These are phyloP conservation scores for Xylaria longipes DNA, from an alignment of 495 filamentous ascomycete species.

Conservation along the genomic window DNA sequence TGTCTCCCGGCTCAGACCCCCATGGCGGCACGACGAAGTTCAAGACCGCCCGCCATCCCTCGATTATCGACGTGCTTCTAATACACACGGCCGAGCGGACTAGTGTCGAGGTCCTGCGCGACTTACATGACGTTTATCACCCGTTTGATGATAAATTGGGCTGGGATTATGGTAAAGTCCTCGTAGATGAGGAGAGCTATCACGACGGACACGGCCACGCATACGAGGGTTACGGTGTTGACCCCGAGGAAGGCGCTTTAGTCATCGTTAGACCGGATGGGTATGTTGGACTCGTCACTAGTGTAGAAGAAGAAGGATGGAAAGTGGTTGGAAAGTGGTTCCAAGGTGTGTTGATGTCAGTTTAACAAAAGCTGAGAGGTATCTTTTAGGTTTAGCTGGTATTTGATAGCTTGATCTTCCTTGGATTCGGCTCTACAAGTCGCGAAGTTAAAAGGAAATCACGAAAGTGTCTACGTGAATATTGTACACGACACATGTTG, in stretches of 20 bases:
- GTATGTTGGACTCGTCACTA: conserved; percentile 64
- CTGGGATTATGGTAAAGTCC: conserved; percentile 70
- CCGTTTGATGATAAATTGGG: conserved; percentile 62
- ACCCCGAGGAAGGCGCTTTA: conserved; percentile 63
- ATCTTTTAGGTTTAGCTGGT: background rate
- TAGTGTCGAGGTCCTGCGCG: conserved; percentile 56
- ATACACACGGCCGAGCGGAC: conserved; percentile 59
- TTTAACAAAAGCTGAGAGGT: background rate
- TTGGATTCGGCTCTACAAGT: background rate
- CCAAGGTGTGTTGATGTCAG: conserved; percentile 22
- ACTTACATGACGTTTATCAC: conserved; percentile 61
- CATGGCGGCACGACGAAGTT: conserved; percentile 29
- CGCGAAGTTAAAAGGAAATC: background rate
- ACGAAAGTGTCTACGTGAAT: background rate
- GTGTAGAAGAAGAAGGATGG: conserved; percentile 52
- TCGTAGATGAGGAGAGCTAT: conserved; percentile 66
- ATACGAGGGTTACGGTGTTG: conserved; percentile 68
- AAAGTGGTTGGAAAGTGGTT: conserved; percentile 39
- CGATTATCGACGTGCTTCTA: conserved; percentile 63
- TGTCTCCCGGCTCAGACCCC: conserved; percentile 28
- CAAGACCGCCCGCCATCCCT: conserved; percentile 48
- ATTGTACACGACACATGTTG: background rate
- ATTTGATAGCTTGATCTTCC: background rate
- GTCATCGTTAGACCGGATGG: conserved; percentile 66
- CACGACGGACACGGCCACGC: conserved; percentile 67